phyloP scores from a whole-genome alignment of 108 stramenopile species.

The Nitzschia sp. region DNA sequence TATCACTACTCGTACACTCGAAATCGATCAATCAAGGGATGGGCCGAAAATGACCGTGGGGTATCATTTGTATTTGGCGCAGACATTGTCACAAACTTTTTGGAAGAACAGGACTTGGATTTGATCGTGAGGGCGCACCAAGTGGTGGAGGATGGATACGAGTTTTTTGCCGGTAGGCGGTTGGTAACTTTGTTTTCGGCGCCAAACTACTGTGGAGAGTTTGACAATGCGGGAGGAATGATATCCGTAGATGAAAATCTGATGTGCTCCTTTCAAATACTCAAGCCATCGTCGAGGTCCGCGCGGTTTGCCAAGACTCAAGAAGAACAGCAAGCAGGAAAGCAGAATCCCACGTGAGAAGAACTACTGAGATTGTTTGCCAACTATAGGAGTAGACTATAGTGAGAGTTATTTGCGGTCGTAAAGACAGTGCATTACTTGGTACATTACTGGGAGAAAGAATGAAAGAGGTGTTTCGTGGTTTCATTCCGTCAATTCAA shows the following conservation, averaged over 20 bases:
- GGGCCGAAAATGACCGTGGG: slow-evolving; percentile 99
- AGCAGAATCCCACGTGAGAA: neutral
- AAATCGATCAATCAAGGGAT: no score
- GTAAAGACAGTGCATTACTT: no score
- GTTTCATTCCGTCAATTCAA: neutral
- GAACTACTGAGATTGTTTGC: neutral
- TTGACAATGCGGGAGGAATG: slow-evolving; percentile 99
- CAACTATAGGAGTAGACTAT: no score
- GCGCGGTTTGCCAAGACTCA: slow-evolving; percentile 1
- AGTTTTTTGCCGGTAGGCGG: slow-evolving; percentile 98
- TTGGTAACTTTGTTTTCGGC: slow-evolving; percentile 98
- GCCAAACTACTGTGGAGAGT: slow-evolving; percentile 99
- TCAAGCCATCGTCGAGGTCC: slow-evolving; percentile 97
- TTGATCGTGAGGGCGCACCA: slow-evolving; percentile 99
- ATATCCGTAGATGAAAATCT: slow-evolving; percentile 99
- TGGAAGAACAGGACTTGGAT: slow-evolving; percentile 97
- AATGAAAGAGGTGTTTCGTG: no score
- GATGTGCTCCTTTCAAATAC: slow-evolving; percentile 99
- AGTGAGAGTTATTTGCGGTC: no score
- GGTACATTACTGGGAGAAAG: no score
- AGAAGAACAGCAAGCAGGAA: neutral
- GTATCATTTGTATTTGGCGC: slow-evolving; percentile 99
- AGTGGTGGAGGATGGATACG: slow-evolving; percentile 99
- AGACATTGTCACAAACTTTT: slow-evolving; percentile 96
- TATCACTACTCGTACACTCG: no score